Evolutionary conservation across 768 basidiomycete genomes (phyloP).

Genomic region (Saitozyma sp.): DNA sequence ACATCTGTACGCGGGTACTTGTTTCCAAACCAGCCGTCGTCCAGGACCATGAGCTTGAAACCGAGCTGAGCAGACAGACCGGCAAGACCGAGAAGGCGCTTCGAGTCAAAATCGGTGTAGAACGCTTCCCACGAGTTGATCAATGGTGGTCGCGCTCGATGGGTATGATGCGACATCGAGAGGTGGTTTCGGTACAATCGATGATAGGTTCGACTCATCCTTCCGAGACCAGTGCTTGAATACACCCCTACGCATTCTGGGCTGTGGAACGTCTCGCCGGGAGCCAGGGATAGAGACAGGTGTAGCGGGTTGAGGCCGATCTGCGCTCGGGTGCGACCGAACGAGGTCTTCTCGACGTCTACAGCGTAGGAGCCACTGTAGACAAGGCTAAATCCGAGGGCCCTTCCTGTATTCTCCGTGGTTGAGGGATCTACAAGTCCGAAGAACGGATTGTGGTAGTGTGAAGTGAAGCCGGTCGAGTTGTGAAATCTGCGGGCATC

Average conservation of each 20-base stretch:
- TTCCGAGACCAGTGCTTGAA: constrained; percentile 24
- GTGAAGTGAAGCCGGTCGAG: constrained; percentile 28
- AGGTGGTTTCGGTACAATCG: constrained; percentile 30
- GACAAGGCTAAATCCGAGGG: constrained; percentile 34
- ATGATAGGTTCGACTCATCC: constrained; percentile 30
- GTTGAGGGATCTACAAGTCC: constrained; percentile 18
- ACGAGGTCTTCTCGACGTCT: constrained; percentile 19
- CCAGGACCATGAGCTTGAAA: constrained; percentile 38
- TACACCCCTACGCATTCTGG: constrained; percentile 35
- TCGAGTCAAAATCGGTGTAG: constrained; percentile 31
- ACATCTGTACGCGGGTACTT: constrained; percentile 24
- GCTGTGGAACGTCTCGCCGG: constrained; percentile 25
- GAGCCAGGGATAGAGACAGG: constrained; percentile 20
- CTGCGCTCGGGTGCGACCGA: constrained; percentile 17
- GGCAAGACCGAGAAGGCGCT: constrained; percentile 19
- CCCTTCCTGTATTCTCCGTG: constrained; percentile 23
- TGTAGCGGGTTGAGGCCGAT: constrained; percentile 34
- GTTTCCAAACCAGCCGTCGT: constrained; percentile 44
- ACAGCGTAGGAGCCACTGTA: constrained; percentile 25
- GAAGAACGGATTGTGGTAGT: constrained; percentile 36
- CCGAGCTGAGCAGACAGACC: constrained; percentile 21
- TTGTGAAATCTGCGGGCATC: constrained; percentile 19
- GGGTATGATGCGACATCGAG: constrained; percentile 6
- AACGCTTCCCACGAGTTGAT: constrained; percentile 43
- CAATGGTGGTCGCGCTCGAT: constrained; percentile 21